Percentiles rank a stretch among this genome's conserved stretches.
phyloP scores from a whole-genome alignment of 768 basidiomycete species.

The Lactifluus piperatus region DNA sequence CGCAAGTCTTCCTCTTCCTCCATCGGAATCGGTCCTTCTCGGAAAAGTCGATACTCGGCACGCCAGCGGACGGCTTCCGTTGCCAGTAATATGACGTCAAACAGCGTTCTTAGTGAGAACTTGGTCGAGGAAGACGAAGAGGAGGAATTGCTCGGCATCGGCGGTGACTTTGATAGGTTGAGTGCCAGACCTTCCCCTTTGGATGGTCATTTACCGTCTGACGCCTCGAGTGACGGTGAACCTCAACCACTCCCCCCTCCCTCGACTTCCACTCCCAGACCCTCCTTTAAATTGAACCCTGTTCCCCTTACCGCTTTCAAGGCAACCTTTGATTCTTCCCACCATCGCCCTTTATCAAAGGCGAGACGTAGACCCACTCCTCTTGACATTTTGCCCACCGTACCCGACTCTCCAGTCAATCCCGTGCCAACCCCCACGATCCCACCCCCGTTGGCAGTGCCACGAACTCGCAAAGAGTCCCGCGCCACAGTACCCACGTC shows the following conservation, averaged over 20 bases:
- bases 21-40: constrained; percentile 53
- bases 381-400: constrained; percentile 54
- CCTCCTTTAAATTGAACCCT: constrained; percentile 22
- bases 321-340: constrained; percentile 41
- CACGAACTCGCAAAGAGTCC: constrained; percentile 45
- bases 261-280: constrained; percentile 14
- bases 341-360: constrained; percentile 30
- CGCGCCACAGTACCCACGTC: constrained; percentile 49
- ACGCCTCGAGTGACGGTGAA: constrained; percentile 25
- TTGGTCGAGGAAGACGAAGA: constrained; percentile 81
- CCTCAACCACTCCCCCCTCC: constrained; percentile 3
- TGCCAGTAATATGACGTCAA: constrained; percentile 58
- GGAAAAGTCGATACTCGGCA: constrained; percentile 53
- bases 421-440: constrained; percentile 36
- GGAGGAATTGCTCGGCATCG: constrained; percentile 56
- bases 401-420: constrained; percentile 62
- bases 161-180: constrained; percentile 48
- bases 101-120: constrained; percentile 70
- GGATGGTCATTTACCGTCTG: constrained; percentile 25
- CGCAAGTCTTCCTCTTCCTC: constrained; percentile 67
- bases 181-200: constrained; percentile 28
- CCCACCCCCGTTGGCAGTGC: constrained; percentile 11
- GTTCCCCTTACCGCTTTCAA: constrained; percentile 42
- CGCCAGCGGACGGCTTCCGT: constrained; percentile 69
- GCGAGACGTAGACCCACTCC: constrained; percentile 53